These are phyloP conservation scores for Pseudogymnoascus sp. DNA, from an alignment of 2,329 filamentous ascomycete species.

Conservation along the genomic window DNA sequence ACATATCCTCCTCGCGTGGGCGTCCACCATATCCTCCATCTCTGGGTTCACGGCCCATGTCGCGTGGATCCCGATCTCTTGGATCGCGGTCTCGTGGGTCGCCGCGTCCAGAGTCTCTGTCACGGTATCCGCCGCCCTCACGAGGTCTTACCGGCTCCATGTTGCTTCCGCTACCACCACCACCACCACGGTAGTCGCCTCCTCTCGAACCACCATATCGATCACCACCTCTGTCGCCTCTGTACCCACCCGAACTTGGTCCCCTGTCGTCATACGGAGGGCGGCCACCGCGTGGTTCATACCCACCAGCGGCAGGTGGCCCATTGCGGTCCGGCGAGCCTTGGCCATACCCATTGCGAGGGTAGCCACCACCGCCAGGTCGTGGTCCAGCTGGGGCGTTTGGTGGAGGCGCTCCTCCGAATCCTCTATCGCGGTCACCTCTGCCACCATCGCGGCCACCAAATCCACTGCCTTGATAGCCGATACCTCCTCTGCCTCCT, in stretches of 20 bases:
- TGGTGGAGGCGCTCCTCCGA: conserved; percentile 41
- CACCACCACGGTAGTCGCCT: conserved; percentile 16
- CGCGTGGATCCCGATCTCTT: conserved; percentile 41
- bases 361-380: conserved; percentile 39
- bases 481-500: conserved; percentile 27
- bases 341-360: conserved; percentile 29
- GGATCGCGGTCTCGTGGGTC: conserved; percentile 43
- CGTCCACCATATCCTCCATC: conserved; percentile 44
- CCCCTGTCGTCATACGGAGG: conserved; percentile 53
- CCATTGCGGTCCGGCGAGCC: conserved; percentile 28
- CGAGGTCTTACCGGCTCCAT: conserved; percentile 71
- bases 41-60: conserved; percentile 39
- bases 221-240: conserved; percentile 41
- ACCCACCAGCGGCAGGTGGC: conserved; percentile 37
- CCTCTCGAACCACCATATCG: conserved; percentile 32
- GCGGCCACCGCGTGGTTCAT: conserved; percentile 43
- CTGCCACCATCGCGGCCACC: conserved; percentile 16
- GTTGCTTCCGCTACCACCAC: conserved; percentile 54
- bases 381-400: conserved; percentile 54
- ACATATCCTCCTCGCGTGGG: conserved; percentile 36
- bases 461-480: conserved; percentile 25
- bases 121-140: conserved; percentile 37
- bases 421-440: conserved; percentile 30
- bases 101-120: conserved; percentile 38
- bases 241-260: conserved; percentile 36